Base-by-base conservation (phyloP, 148 eudicot genomes). In the Suaeda aralocaspica region DNA sequence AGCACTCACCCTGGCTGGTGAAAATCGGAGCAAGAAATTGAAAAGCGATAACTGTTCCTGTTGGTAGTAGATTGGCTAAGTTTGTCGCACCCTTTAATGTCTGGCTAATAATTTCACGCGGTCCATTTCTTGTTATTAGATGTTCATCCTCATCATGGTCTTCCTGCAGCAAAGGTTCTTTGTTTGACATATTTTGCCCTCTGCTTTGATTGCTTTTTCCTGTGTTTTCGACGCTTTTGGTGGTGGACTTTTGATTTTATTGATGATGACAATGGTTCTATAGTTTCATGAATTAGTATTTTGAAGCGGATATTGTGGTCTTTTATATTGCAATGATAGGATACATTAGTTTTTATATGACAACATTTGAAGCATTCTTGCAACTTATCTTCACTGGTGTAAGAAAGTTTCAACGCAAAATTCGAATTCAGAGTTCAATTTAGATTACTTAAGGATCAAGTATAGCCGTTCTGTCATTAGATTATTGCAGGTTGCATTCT, bases 11-110 rank as follows among this genome's bases (percentile, higher is more conserved):
- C 33, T 80, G 78, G 77, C 83, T 85, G 3, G 92, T 77, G 84
- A 85, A 84, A 45, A 85, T 75, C 6, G 97, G 95, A 0, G 86
- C 70, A 0, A 87, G 75, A 13, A 89, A 80, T 30, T 92, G 97
- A 64, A 92, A 92, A 39, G 84, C 80, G 15, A 92, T 82, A 11
- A 85, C 84, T 0, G 96, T 66, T 19, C 92, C 92, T 1, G 96
- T 92, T 12, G 96, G 96, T 21, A 89, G 68, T 21, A 87, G 84
- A 31, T 92, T 89, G 41, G 92, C 86, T n/a, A 87, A 67, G 51
- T 84, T 81, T 6, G 90, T 85, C 0, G 92, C 86, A 84, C 95
- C 79, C 63, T 75, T 68, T 36, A 92, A 83, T 12, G 90, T 89
- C 62, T 81, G 87, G 72, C 84, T 89, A 0, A 84, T 82, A 11